Percentiles rank a stretch among this genome's conserved stretches.
These are phyloP conservation scores for Fusarium keratoplasticum DNA, from an alignment of 2,329 filamentous ascomycete species.

Conservation along the genomic window DNA sequence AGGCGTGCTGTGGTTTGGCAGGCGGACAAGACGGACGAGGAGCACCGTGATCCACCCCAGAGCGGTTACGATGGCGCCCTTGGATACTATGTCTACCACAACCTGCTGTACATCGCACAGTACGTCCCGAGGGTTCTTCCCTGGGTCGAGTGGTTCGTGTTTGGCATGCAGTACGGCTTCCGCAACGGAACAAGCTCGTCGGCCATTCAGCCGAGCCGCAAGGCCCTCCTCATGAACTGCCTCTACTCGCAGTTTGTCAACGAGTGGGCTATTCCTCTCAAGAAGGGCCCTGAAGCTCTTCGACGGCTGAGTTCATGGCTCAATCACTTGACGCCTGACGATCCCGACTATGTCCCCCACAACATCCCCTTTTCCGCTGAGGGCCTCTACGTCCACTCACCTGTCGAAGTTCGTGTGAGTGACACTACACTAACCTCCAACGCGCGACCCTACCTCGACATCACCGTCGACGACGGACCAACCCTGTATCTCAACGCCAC, in stretches of 20 bases:
- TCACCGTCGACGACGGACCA: slow-evolving; percentile 73
- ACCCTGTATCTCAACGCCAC: slow-evolving; percentile 92
- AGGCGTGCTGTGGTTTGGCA: slow-evolving; percentile 89
- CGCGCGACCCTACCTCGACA: slow-evolving; percentile 71
- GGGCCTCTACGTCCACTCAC: slow-evolving; percentile 87
- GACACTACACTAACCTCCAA: slow-evolving; percentile 66
- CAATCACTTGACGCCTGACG: slow-evolving; percentile 69
- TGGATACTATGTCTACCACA: slow-evolving; percentile 92
- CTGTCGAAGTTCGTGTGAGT: slow-evolving; percentile 88
- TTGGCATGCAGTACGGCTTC: slow-evolving; percentile 98
- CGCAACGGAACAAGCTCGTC: slow-evolving; percentile 72
- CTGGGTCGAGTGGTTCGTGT: slow-evolving; percentile 95
- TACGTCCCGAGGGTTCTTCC: slow-evolving; percentile 84
- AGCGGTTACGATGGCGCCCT: slow-evolving; percentile 86
- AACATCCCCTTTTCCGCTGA: slow-evolving; percentile 84
- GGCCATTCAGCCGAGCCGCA: slow-evolving; percentile 83
- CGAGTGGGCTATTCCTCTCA: slow-evolving; percentile 93
- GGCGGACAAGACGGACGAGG: slow-evolving; percentile 79
- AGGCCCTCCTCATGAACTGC: slow-evolving; percentile 94
- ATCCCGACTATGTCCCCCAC: slow-evolving; percentile 72
- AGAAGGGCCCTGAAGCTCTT: slow-evolving; percentile 88
- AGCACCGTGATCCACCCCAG: slow-evolving; percentile 67
- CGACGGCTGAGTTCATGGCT: slow-evolving; percentile 88
- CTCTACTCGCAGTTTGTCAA: slow-evolving; percentile 99
- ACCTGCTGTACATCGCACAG: slow-evolving; percentile 84